These are phyloP conservation scores for Podila horticola DNA, from an alignment of 192 early-diverging fungal genomes.

Conservation along the genomic window DNA sequence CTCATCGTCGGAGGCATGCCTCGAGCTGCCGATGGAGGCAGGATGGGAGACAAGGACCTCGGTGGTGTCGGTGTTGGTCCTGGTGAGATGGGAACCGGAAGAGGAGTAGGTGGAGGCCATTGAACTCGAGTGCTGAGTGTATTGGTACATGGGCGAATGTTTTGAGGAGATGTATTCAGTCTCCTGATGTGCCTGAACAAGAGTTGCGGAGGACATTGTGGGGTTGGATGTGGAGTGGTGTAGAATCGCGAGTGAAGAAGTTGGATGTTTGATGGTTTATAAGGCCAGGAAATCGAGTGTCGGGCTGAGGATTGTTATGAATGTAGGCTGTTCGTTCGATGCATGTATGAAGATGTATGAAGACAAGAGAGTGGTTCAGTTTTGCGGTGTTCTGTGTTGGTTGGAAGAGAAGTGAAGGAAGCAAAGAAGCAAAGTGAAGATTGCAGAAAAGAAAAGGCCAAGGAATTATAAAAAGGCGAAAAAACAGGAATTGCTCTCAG, in stretches of 20 bases:
- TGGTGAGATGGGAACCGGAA: neutral
- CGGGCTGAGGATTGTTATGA: too few species aligned
- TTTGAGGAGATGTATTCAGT: neutral
- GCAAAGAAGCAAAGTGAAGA: neutral
- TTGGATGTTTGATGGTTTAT: neutral
- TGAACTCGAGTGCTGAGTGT: neutral
- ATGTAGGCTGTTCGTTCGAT: too few species aligned
- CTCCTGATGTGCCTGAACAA: neutral
- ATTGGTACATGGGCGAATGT: neutral
- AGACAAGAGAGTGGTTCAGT: neutral
- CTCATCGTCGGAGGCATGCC: conserved; percentile 36
- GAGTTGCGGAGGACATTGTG: conserved; percentile 1
- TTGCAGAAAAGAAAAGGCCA: neutral
- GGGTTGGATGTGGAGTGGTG: too few species aligned
- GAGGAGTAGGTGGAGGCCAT: conserved; percentile 4
- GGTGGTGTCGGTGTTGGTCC: neutral
- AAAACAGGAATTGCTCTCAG: neutral
- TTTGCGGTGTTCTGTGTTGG: too few species aligned
- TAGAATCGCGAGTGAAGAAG: too few species aligned
- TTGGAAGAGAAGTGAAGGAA: neutral
- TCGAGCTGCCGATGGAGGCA: conserved; percentile 21
- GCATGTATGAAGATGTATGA: neutral
- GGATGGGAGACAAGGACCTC: conserved; percentile 29
- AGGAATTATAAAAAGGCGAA: neutral
- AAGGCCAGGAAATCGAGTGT: neutral